phyloP scores from a whole-genome alignment of 495 filamentous ascomycete species.

The Hypoxylon lienhwacheense region DNA sequence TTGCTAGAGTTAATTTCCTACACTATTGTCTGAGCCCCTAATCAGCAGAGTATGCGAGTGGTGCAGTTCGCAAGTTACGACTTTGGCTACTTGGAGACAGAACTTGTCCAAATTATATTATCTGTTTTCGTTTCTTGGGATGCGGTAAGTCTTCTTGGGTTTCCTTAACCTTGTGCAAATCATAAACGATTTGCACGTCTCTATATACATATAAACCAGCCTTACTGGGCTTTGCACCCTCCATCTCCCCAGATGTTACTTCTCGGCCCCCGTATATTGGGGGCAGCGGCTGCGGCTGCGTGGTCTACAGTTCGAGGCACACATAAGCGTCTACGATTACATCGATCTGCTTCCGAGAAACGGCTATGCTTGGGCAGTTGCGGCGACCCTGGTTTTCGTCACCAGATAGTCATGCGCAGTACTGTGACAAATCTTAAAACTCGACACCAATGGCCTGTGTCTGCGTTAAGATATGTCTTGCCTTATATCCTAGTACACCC shows the following conservation, averaged over 20 bases:
- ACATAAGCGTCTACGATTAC: constrained; percentile 11
- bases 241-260: constrained; percentile 13
- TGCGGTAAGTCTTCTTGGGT: constrained; percentile 8
- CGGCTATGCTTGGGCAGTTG: constrained; percentile 13
- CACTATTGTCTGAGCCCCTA: neutral
- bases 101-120: constrained; percentile 2
- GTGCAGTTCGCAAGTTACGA: neutral
- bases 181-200: constrained; percentile 11
- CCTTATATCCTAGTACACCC: constrained; percentile 4
- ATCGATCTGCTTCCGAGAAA: constrained; percentile 16
- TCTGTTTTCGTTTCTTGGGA: constrained; percentile 3
- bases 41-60: neutral
- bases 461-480: constrained; percentile 1
- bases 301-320: constrained; percentile 17
- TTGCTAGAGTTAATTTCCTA: neutral
- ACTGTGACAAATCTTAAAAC: constrained; percentile 11
- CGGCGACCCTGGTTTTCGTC: constrained; percentile 9
- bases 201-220: neutral
- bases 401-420: constrained; percentile 8
- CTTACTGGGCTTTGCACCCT: constrained; percentile 13
- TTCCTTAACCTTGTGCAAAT: constrained; percentile 20
- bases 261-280: constrained; percentile 20
- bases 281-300: constrained; percentile 16
- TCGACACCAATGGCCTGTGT: constrained; percentile 9
- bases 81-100: constrained; percentile 1